Evolutionary conservation across 2,329 filamentous ascomycete genomes (phyloP).

Genomic region (Exophiala aquamarina): DNA sequence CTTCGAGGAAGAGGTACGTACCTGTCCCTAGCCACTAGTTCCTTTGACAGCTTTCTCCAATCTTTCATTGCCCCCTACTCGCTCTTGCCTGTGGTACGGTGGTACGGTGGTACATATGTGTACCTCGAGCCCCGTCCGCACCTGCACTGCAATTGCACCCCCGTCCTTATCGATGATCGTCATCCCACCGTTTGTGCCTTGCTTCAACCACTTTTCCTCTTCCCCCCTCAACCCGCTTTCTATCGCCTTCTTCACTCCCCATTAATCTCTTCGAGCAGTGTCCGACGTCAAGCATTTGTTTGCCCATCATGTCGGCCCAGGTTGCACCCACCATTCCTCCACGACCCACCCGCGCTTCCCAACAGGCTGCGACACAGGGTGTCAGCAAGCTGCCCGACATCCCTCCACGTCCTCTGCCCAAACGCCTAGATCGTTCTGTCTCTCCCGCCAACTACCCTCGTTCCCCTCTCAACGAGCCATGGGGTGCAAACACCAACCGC

Average conservation of each 20-base stretch:
- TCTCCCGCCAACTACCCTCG: slow-evolving; percentile 80
- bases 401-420: slow-evolving; percentile 71
- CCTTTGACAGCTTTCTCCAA: too few relatives aligned
- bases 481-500: slow-evolving; percentile 40
- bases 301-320: slow-evolving; percentile 40
- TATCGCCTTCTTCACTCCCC: neutral
- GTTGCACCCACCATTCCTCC: slow-evolving; percentile 61
- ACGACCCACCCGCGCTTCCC: slow-evolving; percentile 57
- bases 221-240: neutral
- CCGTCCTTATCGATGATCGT: too few relatives aligned
- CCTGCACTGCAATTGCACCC: too few relatives aligned
- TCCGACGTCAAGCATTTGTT: slow-evolving; percentile 25
- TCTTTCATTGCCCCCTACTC: too few relatives aligned
- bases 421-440: slow-evolving; percentile 68
- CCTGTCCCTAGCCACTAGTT: too few relatives aligned
- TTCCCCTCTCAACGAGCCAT: slow-evolving; percentile 76
- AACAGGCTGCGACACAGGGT: slow-evolving; percentile 42
- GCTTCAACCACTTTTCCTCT: slow-evolving; percentile 4
- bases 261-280: slow-evolving; percentile 2
- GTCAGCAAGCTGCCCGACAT: slow-evolving; percentile 65
- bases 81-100: too few relatives aligned
- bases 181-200: too few relatives aligned
- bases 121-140: too few relatives aligned
- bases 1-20: too few relatives aligned
- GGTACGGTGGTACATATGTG: too few relatives aligned